Percentiles rank a stretch among this genome's conserved stretches.
phyloP scores from a whole-genome alignment of 306 rosid species.

The Citrullus mucosospermus region DNA sequence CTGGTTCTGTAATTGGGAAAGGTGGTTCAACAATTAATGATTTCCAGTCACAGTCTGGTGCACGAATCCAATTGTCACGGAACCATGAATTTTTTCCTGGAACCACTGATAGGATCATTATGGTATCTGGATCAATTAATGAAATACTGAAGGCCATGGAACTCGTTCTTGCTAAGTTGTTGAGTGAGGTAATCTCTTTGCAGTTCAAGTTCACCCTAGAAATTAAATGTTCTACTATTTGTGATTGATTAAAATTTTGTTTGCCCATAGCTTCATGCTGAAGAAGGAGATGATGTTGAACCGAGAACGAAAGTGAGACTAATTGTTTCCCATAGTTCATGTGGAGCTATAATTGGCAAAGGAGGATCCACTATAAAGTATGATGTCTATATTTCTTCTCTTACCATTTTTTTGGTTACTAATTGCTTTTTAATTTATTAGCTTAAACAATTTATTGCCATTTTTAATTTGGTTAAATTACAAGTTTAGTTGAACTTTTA shows the following conservation, averaged over 20 bases:
- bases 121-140: conserved; percentile 80
- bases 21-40: conserved; percentile 99
- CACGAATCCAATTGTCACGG: conserved; percentile 93
- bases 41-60: conserved; percentile 96
- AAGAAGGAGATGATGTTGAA: conserved; percentile 74
- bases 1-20: conserved; percentile 99
- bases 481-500: background rate
- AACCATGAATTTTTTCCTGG: conserved; percentile 97
- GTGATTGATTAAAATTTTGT: conserved; percentile 11
- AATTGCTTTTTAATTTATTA: background rate
- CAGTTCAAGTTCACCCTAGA: conserved; percentile 1
- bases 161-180: conserved; percentile 74
- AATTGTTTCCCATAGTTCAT: conserved; percentile 87
- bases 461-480: background rate
- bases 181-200: conserved; percentile 67
- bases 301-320: conserved; percentile 83
- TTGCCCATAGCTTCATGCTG: conserved; percentile 49
- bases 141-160: conserved; percentile 81
- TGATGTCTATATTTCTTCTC: conserved; percentile 13
- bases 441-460: background rate
- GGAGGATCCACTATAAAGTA: conserved; percentile 98
- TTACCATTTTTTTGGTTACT: background rate
- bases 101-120: conserved; percentile 93
- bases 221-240: background rate
- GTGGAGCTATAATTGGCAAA: conserved; percentile 99